Evolutionary conservation across 805 yeast genomes (phyloP).

Genomic region (Candida tammaniensis): DNA sequence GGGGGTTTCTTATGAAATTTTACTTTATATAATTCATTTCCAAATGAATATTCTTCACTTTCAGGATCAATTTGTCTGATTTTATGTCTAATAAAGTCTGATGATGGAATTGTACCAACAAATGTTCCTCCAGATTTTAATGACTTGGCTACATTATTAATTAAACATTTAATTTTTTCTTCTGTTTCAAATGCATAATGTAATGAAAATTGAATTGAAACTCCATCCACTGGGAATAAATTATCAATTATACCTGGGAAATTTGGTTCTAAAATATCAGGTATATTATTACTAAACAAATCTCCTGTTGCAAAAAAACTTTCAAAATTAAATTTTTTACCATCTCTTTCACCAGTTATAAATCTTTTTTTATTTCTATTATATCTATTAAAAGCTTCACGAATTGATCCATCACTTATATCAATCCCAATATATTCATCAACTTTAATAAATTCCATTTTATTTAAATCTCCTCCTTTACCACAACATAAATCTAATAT

Average conservation of each 20-base stretch:
- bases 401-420: slow-evolving; percentile 82
- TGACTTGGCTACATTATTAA: slow-evolving; percentile 73
- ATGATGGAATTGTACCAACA: slow-evolving; percentile 91
- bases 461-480: slow-evolving; percentile 94
- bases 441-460: slow-evolving; percentile 75
- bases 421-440: slow-evolving; percentile 87
- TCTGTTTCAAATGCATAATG: slow-evolving; percentile 94
- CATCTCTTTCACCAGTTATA: slow-evolving; percentile 27
- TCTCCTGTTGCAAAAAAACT: slow-evolving; percentile 91
- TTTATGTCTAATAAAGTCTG: slow-evolving; percentile 75
- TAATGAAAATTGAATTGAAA: slow-evolving; percentile 86
- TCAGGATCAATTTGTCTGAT: slow-evolving; percentile 24
- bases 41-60: slow-evolving; percentile 49
- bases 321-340: slow-evolving; percentile 60
- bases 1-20: slow-evolving; percentile 79
- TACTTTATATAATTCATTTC: slow-evolving; percentile 80
- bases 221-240: slow-evolving; percentile 80
- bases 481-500: slow-evolving; percentile 93
- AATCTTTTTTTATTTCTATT: slow-evolving; percentile 46
- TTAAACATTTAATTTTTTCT: slow-evolving; percentile 66
- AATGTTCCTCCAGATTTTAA: slow-evolving; percentile 82
- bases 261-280: slow-evolving; percentile 59
- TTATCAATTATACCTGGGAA: slow-evolving; percentile 60
- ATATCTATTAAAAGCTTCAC: slow-evolving; percentile 80
- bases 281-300: slow-evolving; percentile 71